Base-by-base conservation (phyloP, 164 flowering plant species). In the Piper longum region DNA sequence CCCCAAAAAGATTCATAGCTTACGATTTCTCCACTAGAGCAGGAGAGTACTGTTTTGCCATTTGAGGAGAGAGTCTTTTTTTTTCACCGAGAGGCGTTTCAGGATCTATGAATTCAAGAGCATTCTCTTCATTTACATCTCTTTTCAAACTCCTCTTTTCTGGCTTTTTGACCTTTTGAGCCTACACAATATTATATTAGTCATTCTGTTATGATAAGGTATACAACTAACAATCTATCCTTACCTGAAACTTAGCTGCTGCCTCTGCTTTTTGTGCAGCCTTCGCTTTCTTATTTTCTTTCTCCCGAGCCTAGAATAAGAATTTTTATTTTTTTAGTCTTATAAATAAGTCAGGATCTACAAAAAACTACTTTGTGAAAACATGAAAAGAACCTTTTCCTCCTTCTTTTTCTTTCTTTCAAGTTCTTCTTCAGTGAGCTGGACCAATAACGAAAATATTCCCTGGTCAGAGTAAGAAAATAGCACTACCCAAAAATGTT, bases 31-130 rank as follows among this genome's bases (percentile, higher is more conserved):
- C 99, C 7, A 95, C 99, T 7, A 83, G 82, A 75, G 61, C 73
- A 14, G 99, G 97, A 76, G 69, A 83, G 71, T 81, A 95, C 59
- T 84, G 87, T 67, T 91, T 87, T 51, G 99, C 96, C 88, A 91
- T 89, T 62, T 82, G 83, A 58, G 54, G 59, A 62, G 99, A 88
- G 59, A 95, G 88, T 16, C 16, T 70, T 65, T 95, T 95, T 85
- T 85, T 95, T 77, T 85, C 84, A 58, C 99, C 99, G 17, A 59
- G 42, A 44, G 88, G 80, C 66, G 97, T 95, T 41, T 73, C 82
- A 11, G 99, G 99, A 62, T 95, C 93, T 56, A 83, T 57, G 71
- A 64, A 93, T 64, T 91, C 96, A 67, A 80, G 83, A 2, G 79
- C 66, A 45, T 88, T 88, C 67, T 85, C 95, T 43, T 88, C 89